Base-by-base conservation (phyloP, 1,139 yeast genomes). In the Geotrichum cucujoidarum region DNA sequence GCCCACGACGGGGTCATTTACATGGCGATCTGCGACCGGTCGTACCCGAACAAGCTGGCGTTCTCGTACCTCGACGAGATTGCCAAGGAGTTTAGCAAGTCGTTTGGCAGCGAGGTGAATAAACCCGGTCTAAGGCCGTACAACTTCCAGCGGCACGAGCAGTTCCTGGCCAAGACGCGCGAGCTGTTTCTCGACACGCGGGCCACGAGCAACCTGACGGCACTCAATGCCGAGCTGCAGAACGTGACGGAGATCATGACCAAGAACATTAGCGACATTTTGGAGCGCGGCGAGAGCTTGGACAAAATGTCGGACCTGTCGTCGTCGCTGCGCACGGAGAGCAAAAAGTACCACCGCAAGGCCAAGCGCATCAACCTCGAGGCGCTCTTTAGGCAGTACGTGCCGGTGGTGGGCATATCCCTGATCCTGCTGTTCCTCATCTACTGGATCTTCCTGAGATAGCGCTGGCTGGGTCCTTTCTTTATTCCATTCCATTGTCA, bases 171-270 rank as follows among this genome's bases (percentile, higher is more conserved):
- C 60, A 89, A 90, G 68, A 89, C 97, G 4, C 87, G 83, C 62
- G 85, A 88, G 59, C 73, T 89, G 16, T 92, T 90, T 65, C 89
- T 86, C 58, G 97, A 92, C 65, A 87, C 90, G 54, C 76, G 96
- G 52, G 96, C 95, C 0, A 94, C 89, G 56, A 80, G 83, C 41
- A 92, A 89, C 61, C 72, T 92, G 61, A 97, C 92, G 67, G 81
- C 80, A 62, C 72, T 92, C 57, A 89, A 90, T 66, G 78, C 79
- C 45, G 98, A 94, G 60, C 73, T 92, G 57, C 89, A 86, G 45
- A 98, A 94, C 60, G 98, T 94, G 43, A 89, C 92, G 58, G 81
- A 86, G 58, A 95, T 92, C 51, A 87, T 92, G 95, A 88, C 95
- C 51, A 90, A 90, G 60, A 92, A 92, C 66, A 92, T 92, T 51